Percentiles rank a stretch among this genome's conserved stretches.
These are phyloP conservation scores for Colletotrichum tabaci DNA, from an alignment of 2,329 filamentous ascomycete genomes.

Conservation along the genomic window DNA sequence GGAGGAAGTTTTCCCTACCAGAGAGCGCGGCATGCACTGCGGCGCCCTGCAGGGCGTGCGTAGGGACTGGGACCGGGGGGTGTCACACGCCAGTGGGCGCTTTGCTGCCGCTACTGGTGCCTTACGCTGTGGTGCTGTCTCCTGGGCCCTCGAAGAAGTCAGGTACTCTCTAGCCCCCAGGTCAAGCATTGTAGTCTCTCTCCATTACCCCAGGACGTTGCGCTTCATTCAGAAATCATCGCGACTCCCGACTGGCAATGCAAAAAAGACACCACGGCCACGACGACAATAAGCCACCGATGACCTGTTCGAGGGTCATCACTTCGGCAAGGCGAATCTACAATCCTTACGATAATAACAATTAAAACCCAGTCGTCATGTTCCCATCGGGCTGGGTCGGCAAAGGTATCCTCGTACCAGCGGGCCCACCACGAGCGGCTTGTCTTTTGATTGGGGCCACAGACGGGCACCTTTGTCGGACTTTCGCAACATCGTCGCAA, in stretches of 20 bases:
- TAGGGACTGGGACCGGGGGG: conserved; percentile 12
- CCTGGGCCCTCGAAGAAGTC: neutral
- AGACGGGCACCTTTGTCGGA: conserved; percentile 16
- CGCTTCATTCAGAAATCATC: conserved; percentile 5
- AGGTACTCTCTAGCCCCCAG: conserved; percentile 15
- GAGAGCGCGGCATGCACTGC: conserved; percentile 6
- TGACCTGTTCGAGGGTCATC: neutral
- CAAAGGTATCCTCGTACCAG: conserved; percentile 9
- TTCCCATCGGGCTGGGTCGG: neutral
- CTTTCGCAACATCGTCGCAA: conserved; percentile 19
- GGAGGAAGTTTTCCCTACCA: conserved; percentile 28
- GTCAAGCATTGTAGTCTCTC: neutral
- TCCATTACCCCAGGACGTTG: neutral
- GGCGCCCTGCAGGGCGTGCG: conserved; percentile 37
- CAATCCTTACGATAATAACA: neutral
- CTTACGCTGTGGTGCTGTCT: conserved; percentile 1
- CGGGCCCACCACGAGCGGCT: neutral
- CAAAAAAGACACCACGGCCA: neutral
- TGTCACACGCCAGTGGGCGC: neutral
- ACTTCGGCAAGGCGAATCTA: neutral
- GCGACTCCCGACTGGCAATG: neutral
- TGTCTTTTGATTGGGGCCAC: conserved; percentile 8
- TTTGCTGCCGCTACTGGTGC: conserved; percentile 1
- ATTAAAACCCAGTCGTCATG: neutral
- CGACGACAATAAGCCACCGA: neutral